Conservation (phyloP, 176 grass and related monocot genomes). For the Triticum timopheevii region DNA sequence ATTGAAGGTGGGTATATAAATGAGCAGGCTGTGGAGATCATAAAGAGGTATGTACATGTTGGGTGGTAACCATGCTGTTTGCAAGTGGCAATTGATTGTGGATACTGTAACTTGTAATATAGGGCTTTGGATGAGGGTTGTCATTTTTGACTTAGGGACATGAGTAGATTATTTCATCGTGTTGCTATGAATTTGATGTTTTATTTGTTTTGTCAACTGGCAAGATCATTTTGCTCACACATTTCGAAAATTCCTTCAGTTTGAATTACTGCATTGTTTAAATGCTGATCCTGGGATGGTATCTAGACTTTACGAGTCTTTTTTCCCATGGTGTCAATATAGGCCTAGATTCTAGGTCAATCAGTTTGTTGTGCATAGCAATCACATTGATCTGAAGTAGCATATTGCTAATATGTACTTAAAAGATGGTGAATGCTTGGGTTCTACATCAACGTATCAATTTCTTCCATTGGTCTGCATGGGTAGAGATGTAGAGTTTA, state of each 20-base stretch:
- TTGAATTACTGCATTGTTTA: not conserved
- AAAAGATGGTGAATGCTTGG: not conserved
- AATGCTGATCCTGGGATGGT: not conserved
- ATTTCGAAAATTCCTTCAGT: not conserved
- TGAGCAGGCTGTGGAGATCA: conserved; percentile 90
- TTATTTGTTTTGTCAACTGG: not conserved
- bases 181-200: conserved; percentile 20
- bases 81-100: not conserved
- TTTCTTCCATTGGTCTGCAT: not conserved
- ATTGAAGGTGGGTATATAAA: conserved; percentile 98
- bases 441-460: not conserved
- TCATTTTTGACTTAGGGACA: not conserved
- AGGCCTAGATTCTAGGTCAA: not conserved
- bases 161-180: not conserved
- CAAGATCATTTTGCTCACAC: not conserved
- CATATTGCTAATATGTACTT: not conserved
- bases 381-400: not conserved
- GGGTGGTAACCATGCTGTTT: not conserved
- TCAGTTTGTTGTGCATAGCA: not conserved
- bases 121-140: not conserved
- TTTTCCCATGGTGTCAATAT: not conserved
- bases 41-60: conserved; percentile 62
- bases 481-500: not conserved
- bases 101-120: not conserved
- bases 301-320: not conserved